Conservation (phyloP, 73 alveolate genomes). For the Uronychia setigera region DNA sequence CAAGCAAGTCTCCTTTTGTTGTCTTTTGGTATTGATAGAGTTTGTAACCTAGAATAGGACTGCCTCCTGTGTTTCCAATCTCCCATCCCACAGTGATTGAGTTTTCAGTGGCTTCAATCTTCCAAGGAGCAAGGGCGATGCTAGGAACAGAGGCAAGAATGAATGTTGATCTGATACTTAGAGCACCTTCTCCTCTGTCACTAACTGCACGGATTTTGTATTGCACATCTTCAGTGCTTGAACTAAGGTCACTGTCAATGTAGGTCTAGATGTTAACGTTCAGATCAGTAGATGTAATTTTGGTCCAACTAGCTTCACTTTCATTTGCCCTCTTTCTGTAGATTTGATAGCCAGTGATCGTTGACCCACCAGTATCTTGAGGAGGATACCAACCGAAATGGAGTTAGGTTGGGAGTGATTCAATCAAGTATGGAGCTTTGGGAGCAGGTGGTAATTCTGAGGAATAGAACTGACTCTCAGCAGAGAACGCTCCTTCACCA, state of each 20-base stretch:
- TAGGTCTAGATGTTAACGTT: conserved; percentile 40
- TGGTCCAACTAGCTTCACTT: conserved; percentile 41
- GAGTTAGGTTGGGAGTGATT: conserved; percentile 41
- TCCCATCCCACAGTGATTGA: conserved; percentile 57
- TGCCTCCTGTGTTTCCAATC: conserved; percentile 63
- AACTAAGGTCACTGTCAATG: conserved; percentile 37
- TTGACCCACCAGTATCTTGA: conserved; percentile 64
- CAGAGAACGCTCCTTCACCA: conserved; percentile 46
- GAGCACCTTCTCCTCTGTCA: conserved; percentile 56
- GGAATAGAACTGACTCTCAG: conserved; percentile 29
- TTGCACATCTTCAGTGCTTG: conserved; percentile 64
- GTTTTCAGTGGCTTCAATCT: conserved; percentile 13
- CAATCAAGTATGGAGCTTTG: conserved; percentile 33
- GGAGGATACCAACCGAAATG: conserved; percentile 54
- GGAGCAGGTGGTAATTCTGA: conserved; percentile 69
- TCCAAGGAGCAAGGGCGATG: conserved; percentile 40
- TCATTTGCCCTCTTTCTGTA: conserved; percentile 56
- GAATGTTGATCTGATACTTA: conserved; percentile 57
- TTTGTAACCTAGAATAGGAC: conserved; percentile 70
- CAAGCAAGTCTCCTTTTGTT: conserved; percentile 49
- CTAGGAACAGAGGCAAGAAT: conserved; percentile 59
- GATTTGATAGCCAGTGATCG: conserved; percentile 50
- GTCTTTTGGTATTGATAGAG: conserved; percentile 61
- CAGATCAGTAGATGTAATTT: conserved; percentile 31
- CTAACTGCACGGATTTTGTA: conserved; percentile 66